phyloP scores from a whole-genome alignment of 2,329 filamentous ascomycete species.

The Chrysoporthe deuterocubensis region DNA sequence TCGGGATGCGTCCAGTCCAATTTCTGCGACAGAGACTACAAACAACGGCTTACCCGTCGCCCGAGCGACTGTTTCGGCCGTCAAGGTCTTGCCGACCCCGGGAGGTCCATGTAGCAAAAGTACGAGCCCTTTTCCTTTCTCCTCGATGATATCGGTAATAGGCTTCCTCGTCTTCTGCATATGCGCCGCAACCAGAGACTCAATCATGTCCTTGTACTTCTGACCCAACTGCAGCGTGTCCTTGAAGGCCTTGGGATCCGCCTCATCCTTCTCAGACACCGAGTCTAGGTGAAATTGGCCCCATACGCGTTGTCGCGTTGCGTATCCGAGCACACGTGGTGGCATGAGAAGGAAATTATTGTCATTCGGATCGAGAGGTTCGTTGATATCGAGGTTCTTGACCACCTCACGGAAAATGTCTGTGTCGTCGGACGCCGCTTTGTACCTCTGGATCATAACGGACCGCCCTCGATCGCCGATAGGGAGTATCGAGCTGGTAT shows the following conservation, averaged over 20 bases:
- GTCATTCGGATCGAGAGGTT: background rate
- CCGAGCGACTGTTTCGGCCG: constrained; percentile 26
- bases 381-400: constrained; percentile 1
- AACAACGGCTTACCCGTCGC: constrained; percentile 27
- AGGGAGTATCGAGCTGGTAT: constrained; percentile 2
- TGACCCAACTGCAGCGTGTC: constrained; percentile 18
- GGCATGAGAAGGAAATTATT: constrained; percentile 16
- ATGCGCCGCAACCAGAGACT: constrained; percentile 22
- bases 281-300: constrained; percentile 22
- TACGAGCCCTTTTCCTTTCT: constrained; percentile 27
- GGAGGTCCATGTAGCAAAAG: constrained; percentile 27
- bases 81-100: constrained; percentile 29
- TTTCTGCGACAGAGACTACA: constrained; percentile 26
- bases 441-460: background rate
- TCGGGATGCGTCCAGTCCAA: constrained; percentile 21
- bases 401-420: constrained; percentile 8
- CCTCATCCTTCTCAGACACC: background rate
- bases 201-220: constrained; percentile 25
- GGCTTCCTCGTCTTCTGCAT: constrained; percentile 19
- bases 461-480: background rate
- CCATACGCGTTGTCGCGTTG: constrained; percentile 25
- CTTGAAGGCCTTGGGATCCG: constrained; percentile 9
- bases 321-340: constrained; percentile 24
- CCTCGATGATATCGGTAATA: constrained; percentile 27
- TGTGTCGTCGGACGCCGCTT: constrained; percentile 5